phyloP scores from a whole-genome alignment of 2,329 filamentous ascomycete species.

The Fragosphaeria purpurea region DNA sequence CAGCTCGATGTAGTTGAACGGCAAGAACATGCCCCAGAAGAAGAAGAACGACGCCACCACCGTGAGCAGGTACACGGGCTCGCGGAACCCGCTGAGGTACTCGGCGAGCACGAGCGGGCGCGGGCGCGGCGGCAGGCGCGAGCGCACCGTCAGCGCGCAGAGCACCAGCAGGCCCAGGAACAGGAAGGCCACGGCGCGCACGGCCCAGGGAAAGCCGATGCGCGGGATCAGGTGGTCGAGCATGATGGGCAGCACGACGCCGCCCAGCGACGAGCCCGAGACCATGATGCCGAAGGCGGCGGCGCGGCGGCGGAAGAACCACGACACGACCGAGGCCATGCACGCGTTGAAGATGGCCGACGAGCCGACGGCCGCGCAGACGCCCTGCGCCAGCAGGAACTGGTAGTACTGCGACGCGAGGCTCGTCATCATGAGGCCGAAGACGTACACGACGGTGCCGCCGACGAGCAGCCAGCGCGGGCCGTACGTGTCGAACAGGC shows the following conservation, averaged over 20 bases:
- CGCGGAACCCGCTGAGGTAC: constrained; percentile 36
- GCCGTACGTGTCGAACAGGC: constrained; percentile 47
- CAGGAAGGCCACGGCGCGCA: constrained; percentile 27
- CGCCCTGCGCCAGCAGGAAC: constrained; percentile 27
- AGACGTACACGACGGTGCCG: constrained; percentile 43
- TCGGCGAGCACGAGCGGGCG: constrained; percentile 34
- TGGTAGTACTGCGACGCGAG: constrained; percentile 32
- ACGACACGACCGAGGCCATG: constrained; percentile 28
- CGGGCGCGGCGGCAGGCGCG: constrained; percentile 23
- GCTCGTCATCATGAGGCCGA: constrained; percentile 52
- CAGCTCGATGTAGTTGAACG: constrained; percentile 42
- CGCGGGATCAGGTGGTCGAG: constrained; percentile 39
- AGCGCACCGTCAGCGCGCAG: constrained; percentile 22
- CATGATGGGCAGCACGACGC: constrained; percentile 48
- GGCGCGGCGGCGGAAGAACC: constrained; percentile 37
- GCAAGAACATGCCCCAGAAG: constrained; percentile 44
- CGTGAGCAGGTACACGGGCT: constrained; percentile 34
- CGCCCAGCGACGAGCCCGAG: constrained; percentile 39
- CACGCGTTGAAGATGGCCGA: constrained; percentile 26
- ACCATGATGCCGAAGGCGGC: constrained; percentile 38
- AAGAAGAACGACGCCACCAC: constrained; percentile 41
- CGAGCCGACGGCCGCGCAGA: constrained; percentile 24
- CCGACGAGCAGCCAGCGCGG: constrained; percentile 41
- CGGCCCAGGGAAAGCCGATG: constrained; percentile 30
- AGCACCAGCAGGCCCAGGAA: constrained; percentile 24